Base-by-base conservation (phyloP, 1,284 basidiomycete genomes). In the Cutaneotrichosporon sp. region DNA sequence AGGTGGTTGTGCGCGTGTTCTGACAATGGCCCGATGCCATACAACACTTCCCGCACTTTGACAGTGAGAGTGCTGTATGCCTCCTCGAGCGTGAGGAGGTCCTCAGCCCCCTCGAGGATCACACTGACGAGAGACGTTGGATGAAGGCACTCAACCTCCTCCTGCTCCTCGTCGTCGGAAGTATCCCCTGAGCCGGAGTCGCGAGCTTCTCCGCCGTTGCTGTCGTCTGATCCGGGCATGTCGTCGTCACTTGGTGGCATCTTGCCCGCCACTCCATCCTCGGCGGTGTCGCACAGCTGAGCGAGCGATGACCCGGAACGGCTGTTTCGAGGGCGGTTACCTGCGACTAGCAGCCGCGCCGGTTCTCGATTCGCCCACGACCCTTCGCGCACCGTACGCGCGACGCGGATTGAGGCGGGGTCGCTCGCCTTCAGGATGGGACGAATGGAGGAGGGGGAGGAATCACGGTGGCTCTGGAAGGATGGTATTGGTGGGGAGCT, bases 41-140 rank as follows among this genome's bases (percentile, higher is more conserved):
- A 59, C 44, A 66, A 49, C 4, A 51, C 55, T 12, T 60, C 49
- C 11, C 67, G 59, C 3, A 73, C 41, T 1, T 64, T 59, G 4
- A 55, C 26, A 0, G 58, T 59, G 12, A 73, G 60, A 2, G 65
- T 65, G 20, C 43, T 62, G 55, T 72, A 73, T 7, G 71, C 68
- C 58, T 73, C 71, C 52, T 73, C 71, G 27, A 73, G 55, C 1
- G 70, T 72, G 19, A 73, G 55, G 11, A 73, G 68, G 47, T 73
- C 67, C 44, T 70, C 68, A 3, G 70, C 61, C 1, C 70, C 70
- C 10, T 69, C 61, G 12, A 73, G 60, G 34, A 73, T 67, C 49
- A 71, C 66, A 37, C 53, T 48, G 34, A 73, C 57, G 14, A 73
- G 60, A 3, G 67, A 68, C 1, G 54, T 39, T 0, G 64, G 66